Conservation (phyloP, 768 basidiomycete genomes). For the Suillus plorans region DNA sequence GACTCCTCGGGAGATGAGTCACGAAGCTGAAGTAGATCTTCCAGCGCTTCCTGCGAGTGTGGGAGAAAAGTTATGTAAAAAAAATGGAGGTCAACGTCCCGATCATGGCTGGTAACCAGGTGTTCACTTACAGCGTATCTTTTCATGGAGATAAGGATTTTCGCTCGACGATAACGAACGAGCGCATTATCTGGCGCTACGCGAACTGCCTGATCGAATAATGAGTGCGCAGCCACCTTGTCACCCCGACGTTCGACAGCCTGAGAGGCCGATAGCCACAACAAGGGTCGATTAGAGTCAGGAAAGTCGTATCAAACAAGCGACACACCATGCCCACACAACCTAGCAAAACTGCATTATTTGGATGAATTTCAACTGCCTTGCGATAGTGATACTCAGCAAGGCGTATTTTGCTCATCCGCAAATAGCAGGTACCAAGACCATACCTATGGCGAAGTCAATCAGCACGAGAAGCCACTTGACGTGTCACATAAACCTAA, state of each 20-base stretch:
- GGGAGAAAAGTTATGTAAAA: conserved; percentile 23
- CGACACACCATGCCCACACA: conserved; percentile 92
- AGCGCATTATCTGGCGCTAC: conserved; percentile 87
- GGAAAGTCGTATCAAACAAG: conserved; percentile 20
- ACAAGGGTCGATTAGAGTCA: conserved; percentile 4
- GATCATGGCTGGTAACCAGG: conserved; percentile 20
- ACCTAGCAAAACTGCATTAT: conserved; percentile 92
- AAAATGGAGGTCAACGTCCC: conserved; percentile 23
- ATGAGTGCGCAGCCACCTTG: conserved; percentile 66
- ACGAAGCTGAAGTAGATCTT: conserved; percentile 78
- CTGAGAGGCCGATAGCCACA: conserved; percentile 42
- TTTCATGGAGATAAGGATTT: conserved; percentile 83
- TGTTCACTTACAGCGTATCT: conserved; percentile 69
- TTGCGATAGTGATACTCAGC: conserved; percentile 97
- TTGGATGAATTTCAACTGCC: conserved; percentile 89
- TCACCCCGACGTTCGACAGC: conserved; percentile 86
- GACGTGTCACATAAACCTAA: conserved; percentile 38
- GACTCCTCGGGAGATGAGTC: conserved; percentile 91
- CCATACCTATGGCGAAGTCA: conserved; percentile 76
- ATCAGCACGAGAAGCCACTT: conserved; percentile 19
- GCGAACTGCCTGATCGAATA: conserved; percentile 80
- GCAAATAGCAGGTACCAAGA: conserved; percentile 94
- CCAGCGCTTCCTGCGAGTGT: conserved; percentile 64
- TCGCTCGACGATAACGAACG: conserved; percentile 91
- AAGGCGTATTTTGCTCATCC: conserved; percentile 88